Evolutionary conservation across 1,284 basidiomycete genomes (phyloP), one percentile per base, ranked within the genome.

Genomic region (Ganoderma leucocontextum): DNA sequence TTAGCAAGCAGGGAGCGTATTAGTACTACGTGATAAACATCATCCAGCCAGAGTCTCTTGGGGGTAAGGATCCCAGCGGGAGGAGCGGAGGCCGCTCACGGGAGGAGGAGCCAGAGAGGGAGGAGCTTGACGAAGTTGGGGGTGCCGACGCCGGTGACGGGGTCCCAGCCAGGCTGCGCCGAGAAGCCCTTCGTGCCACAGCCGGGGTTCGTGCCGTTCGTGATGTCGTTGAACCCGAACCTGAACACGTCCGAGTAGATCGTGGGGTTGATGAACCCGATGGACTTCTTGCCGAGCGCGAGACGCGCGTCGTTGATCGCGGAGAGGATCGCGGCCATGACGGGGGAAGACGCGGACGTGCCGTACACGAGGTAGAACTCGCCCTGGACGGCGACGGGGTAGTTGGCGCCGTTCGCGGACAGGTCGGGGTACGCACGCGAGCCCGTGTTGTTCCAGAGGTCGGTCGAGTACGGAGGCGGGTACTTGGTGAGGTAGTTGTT

Each of bases 231-330:
- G 74, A 86, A 85, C 13, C 80, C 82, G 29, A 72, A 63, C 35
- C 75, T 72, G 72, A 85, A 83, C 10, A 68, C 66, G 13, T 73
- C 65, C 6, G 81, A 80, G 72, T 85, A 84, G 13, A 85, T 80
- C 81, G 39, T 60, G 2, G 47, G 87, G 13, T 64, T 52, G 22
- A 65, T 60, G 59, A 65, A 65, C 1, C 88, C 88, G 44, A 89
- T 81, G 4, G 86, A 78, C 13, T 81, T 60, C 74, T 84, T 83
- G 47, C 84, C 83, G 25, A 78, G 74, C 0, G 85, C 77, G 53
- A 90, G 77, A 33, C 83, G 83, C 74, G 81, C 83, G 76, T 89
- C 87, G 69, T 89, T 89, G 36, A 90, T 78, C 72, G 90, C 81
- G 1, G 87, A 81, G 2, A 91, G 75, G 62, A 91, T 79, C 2